Base-by-base conservation (phyloP, 2,329 filamentous ascomycete genomes). In the Orbilia oligospora region DNA sequence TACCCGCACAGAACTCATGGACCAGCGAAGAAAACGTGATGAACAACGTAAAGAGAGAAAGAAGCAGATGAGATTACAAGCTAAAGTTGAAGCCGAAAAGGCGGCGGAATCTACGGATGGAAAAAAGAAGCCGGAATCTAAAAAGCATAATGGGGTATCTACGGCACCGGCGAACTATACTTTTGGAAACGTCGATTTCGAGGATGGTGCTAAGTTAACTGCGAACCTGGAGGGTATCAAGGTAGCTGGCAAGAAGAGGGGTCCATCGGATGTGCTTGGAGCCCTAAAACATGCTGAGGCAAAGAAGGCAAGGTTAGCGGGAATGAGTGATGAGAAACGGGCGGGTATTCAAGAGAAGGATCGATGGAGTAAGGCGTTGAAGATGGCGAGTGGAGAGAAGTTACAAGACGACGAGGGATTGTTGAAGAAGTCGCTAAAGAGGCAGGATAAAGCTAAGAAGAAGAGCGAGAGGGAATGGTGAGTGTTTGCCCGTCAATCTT, bases 281-380 rank as follows among this genome's bases (percentile, higher is more conserved):
- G 93, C 94, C 5, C 89, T 99, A n/a, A 88, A 92, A 82, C 93
- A 92, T 66, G 90, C 93, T 0, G 91, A 97, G 85, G 92, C 93
- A 83, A 95, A 97, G 85, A 92, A 94, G 86, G 90, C 91, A 82
- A 91, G 94, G 30, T 86, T 98, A 33, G 88, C 90, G 53, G 88
- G 87, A 30, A 89, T 97, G 83, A 92, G 95, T 82, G 89, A 91
- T 0, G 89, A 90, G 81, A 97, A 97, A 86, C 91, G 92, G 71
- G 91, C 91, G 79, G 93, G 97, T 76, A 91, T 98, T 53, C 90
- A 94, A 78, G 93, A 97, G 85, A 98, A 98, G 87, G 95, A 99
- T 82, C 87, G 91, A 73, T 99, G 96, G 96, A 87, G 97, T 76
- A 95, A 92, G 58, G 96, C 96, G 1, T 92, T 95, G 85, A 93